phyloP scores from a whole-genome alignment of 2,329 filamentous ascomycete species.

The Nakataea oryzae region DNA sequence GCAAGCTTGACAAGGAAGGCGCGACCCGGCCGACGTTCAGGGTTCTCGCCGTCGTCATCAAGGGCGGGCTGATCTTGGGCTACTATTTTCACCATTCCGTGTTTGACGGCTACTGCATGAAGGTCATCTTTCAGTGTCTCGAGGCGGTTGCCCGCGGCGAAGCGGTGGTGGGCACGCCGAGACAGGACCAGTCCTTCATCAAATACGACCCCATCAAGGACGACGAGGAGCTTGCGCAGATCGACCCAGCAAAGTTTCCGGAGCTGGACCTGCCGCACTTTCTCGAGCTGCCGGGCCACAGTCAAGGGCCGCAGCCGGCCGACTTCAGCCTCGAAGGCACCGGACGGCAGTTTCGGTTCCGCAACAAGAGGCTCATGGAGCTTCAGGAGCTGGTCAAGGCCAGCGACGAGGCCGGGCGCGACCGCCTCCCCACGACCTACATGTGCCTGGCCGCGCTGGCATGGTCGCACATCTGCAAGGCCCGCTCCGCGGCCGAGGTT shows the following conservation, averaged over 20 bases:
- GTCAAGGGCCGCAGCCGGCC: not conserved
- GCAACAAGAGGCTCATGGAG: not conserved
- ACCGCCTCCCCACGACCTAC: not conserved
- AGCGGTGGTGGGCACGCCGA: not conserved
- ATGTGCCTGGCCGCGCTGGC: not conserved
- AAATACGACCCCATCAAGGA: not conserved
- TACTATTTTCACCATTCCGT: not conserved
- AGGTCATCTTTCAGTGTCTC: not conserved
- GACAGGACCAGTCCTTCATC: not conserved
- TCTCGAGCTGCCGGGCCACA: not conserved
- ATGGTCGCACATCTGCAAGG: not conserved
- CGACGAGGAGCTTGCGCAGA: not conserved
- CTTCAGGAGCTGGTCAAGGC: not conserved
- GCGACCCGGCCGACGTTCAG: not conserved
- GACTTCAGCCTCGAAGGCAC: not conserved
- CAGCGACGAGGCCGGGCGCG: not conserved
- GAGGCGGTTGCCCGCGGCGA: not conserved
- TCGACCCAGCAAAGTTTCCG: not conserved
- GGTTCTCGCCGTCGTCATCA: not conserved
- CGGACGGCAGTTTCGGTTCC: not conserved
- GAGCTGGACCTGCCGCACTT: not conserved
- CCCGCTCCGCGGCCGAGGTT: not conserved
- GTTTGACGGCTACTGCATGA: not conserved
- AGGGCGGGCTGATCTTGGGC: not conserved
- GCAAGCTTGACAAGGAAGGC: not conserved